Evolutionary conservation across 441 rosid species (phyloP).

Genomic region (Arabidopsis lyrata): DNA sequence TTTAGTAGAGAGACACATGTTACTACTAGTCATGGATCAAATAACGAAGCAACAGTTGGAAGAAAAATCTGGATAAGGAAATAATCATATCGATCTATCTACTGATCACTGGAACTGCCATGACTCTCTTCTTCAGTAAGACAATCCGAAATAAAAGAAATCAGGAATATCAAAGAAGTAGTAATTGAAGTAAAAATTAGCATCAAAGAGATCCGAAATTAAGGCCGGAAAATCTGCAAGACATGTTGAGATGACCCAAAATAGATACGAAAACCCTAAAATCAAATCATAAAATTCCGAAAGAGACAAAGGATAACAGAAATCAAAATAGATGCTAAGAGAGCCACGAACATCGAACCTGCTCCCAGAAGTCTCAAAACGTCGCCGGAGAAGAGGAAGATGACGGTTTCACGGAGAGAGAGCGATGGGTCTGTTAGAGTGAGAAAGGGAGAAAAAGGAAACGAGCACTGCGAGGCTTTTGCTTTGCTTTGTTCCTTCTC

Average conservation of each 20-base stretch:
- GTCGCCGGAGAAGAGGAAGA: slow-evolving; percentile 33
- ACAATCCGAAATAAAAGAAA: slow-evolving; percentile 13
- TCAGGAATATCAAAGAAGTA: slow-evolving; percentile 43
- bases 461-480: slow-evolving; percentile 36
- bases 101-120: slow-evolving; percentile 42
- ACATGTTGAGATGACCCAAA: slow-evolving; percentile 31
- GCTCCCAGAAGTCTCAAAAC: slow-evolving; percentile 6
- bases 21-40: background rate
- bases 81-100: slow-evolving; percentile 45
- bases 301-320: slow-evolving; percentile 11
- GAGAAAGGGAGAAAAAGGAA: slow-evolving; percentile 33
- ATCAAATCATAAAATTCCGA: background rate
- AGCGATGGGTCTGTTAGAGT: slow-evolving; percentile 35
- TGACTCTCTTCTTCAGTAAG: slow-evolving; percentile 31
- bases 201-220: slow-evolving; percentile 64
- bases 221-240: slow-evolving; percentile 47
- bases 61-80: background rate
- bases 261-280: slow-evolving; percentile 29
- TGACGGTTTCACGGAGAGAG: slow-evolving; percentile 23
- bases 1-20: slow-evolving; percentile 3
- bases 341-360: slow-evolving; percentile 35
- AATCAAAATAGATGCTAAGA: slow-evolving; percentile 23
- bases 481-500: slow-evolving; percentile 31
- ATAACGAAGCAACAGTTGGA: slow-evolving; percentile 17
- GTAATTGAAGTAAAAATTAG: slow-evolving; percentile 36